Conservation (phyloP, 805 yeast genomes). For the Myxozyma lipomycoides region DNA sequence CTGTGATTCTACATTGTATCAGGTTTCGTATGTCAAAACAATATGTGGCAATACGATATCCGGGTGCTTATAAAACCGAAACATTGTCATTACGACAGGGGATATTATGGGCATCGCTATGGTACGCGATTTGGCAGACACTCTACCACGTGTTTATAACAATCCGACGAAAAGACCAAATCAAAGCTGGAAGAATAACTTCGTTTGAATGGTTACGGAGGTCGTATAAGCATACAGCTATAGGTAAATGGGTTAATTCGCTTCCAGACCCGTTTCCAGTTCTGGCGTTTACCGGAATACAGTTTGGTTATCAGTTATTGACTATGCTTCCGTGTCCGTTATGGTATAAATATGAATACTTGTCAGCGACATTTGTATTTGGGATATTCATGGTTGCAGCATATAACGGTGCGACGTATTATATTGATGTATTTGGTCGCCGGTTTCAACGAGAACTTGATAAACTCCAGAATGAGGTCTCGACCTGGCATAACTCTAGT, state of each 20-base stretch:
- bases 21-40: slow-evolving; percentile 50
- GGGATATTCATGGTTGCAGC: slow-evolving; percentile 76
- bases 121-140: slow-evolving; percentile 86
- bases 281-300: slow-evolving; percentile 77
- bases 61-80: slow-evolving; percentile 69
- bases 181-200: slow-evolving; percentile 79
- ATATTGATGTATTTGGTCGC: slow-evolving; percentile 86
- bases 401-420: slow-evolving; percentile 92
- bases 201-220: slow-evolving; percentile 80
- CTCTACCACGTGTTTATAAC: slow-evolving; percentile 90
- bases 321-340: slow-evolving; percentile 88
- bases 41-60: slow-evolving; percentile 56
- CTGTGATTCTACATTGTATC: slow-evolving; percentile 78
- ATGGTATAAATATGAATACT: slow-evolving; percentile 68
- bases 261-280: slow-evolving; percentile 86
- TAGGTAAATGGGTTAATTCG: slow-evolving; percentile 76
- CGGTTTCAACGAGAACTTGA: slow-evolving; percentile 81
- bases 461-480: slow-evolving; percentile 66
- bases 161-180: slow-evolving; percentile 69
- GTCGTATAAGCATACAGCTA: slow-evolving; percentile 51
- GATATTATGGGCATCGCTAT: slow-evolving; percentile 70
- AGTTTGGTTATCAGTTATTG: slow-evolving; percentile 76
- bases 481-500: slow-evolving; percentile 34
- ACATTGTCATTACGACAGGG: slow-evolving; percentile 71
- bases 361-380: slow-evolving; percentile 64